These are phyloP conservation scores for Lactifluus pinguis DNA, from an alignment of 768 basidiomycete species.

Conservation along the genomic window DNA sequence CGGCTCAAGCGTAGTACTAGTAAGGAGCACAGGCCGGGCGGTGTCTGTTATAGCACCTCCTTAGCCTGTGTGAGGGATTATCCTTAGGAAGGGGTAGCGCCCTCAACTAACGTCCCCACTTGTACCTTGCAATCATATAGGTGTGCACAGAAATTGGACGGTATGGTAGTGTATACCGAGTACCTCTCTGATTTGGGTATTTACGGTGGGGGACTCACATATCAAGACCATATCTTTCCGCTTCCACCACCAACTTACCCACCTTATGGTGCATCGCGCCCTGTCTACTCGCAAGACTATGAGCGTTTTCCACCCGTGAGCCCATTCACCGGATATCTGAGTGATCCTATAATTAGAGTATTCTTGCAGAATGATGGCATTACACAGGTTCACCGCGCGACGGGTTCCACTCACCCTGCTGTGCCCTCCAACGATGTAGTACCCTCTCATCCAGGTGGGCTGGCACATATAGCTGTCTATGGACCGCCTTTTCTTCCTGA, in stretches of 20 bases:
- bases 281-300: neutral
- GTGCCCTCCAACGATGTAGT: neutral
- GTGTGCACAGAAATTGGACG: neutral
- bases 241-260: neutral
- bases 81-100: neutral
- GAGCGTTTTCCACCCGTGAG: neutral
- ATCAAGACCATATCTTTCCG: neutral
- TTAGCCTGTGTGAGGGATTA: conserved; percentile 16
- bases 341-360: neutral
- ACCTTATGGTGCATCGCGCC: neutral
- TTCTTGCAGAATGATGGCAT: neutral
- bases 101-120: neutral
- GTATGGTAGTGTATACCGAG: neutral
- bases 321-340: neutral
- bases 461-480: neutral
- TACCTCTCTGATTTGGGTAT: neutral
- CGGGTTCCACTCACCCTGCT: neutral
- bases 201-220: neutral
- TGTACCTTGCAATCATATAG: neutral
- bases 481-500: neutral
- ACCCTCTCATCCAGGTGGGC: neutral
- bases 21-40: conserved; percentile 18
- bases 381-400: neutral
- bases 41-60: conserved; percentile 18
- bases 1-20: conserved; percentile 12